phyloP scores from a whole-genome alignment of 306 rosid genomes.

The Fragaria iinumae region DNA sequence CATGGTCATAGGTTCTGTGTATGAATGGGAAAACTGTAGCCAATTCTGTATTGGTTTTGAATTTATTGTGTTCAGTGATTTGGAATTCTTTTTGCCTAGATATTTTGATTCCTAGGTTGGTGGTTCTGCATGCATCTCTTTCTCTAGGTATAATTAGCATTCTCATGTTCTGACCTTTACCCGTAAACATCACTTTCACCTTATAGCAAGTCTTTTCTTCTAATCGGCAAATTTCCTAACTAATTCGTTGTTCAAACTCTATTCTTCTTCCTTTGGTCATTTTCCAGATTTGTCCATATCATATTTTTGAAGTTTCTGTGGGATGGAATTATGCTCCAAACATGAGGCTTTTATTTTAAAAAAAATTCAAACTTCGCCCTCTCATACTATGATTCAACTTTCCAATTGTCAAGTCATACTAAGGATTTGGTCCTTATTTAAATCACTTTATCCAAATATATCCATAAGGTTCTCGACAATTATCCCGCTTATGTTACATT shows the following conservation, averaged over 20 bases:
- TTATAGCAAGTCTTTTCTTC: slow-evolving; percentile 12
- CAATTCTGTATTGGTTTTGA: background rate
- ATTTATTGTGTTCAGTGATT: background rate
- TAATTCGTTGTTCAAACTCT: slow-evolving; percentile 1
- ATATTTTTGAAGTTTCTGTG: no score
- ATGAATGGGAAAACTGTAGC: no score
- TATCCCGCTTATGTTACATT: slow-evolving; percentile 13
- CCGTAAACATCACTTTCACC: background rate
- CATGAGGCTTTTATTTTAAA: background rate
- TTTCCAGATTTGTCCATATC: background rate
- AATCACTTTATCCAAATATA: background rate
- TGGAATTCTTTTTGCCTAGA: background rate
- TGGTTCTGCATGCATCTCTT: slow-evolving; percentile 1
- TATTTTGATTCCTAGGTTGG: background rate
- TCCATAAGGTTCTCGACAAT: background rate
- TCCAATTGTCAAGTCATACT: background rate
- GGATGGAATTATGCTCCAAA: background rate
- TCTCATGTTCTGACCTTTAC: background rate
- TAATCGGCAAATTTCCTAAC: slow-evolving; percentile 11
- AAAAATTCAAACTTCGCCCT: background rate
- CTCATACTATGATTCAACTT: background rate
- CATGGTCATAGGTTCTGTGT: slow-evolving; percentile 6
- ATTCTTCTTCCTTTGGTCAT: background rate
- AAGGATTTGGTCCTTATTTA: slow-evolving; percentile 13
- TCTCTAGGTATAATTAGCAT: background rate